phyloP scores from a whole-genome alignment of 495 filamentous ascomycete genomes.

The Aspergillus campestris region DNA sequence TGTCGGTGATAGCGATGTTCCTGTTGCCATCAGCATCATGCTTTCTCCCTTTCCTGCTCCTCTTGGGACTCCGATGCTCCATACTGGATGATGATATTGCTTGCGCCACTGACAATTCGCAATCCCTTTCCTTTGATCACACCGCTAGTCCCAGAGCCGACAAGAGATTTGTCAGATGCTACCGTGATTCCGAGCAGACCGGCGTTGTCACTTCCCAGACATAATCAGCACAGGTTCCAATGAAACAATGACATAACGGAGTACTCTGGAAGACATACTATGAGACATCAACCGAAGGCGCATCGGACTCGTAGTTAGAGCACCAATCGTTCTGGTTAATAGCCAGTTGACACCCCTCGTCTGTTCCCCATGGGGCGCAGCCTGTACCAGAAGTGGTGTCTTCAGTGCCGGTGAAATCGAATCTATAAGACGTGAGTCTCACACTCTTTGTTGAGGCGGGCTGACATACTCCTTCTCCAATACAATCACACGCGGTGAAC shows the following conservation, averaged over 20 bases:
- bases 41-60: too few species aligned
- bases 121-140: constrained; percentile 39
- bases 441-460: background rate
- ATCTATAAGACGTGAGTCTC: constrained; percentile 4
- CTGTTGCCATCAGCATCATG: constrained; percentile 3
- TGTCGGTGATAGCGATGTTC: constrained; percentile 40
- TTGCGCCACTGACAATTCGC: constrained; percentile 34
- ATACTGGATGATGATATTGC: constrained; percentile 41
- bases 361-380: constrained; percentile 40
- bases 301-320: constrained; percentile 28
- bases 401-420: constrained; percentile 37
- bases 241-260: too few species aligned
- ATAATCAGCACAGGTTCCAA: too few species aligned
- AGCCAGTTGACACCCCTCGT: constrained; percentile 38
- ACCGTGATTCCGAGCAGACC: constrained; percentile 37
- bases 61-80: constrained; percentile 22
- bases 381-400: constrained; percentile 34
- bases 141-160: constrained; percentile 30
- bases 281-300: constrained; percentile 28
- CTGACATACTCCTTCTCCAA: constrained; percentile 22
- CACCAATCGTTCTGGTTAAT: constrained; percentile 47
- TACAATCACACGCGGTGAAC: constrained; percentile 29
- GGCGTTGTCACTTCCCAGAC: constrained; percentile 25
- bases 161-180: constrained; percentile 36
- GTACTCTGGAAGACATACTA: constrained; percentile 14